phyloP scores from a whole-genome alignment of 2,329 filamentous ascomycete genomes.

The Didymella pinodella region DNA sequence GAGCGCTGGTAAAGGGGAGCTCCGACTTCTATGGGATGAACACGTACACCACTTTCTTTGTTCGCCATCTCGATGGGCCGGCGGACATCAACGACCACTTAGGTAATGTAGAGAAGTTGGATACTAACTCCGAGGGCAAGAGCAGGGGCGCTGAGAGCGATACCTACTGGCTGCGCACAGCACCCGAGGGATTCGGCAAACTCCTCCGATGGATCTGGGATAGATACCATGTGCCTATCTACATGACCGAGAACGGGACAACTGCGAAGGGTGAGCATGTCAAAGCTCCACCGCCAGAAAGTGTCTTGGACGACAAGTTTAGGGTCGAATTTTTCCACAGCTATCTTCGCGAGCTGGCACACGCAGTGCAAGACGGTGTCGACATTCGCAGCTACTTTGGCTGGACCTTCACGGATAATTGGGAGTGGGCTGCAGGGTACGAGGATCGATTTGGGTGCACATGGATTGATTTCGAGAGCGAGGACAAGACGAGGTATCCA shows the following conservation, averaged over 20 bases:
- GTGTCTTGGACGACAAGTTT: constrained; percentile 52
- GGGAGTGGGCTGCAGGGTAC: constrained; percentile 55
- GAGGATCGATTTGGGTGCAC: constrained; percentile 53
- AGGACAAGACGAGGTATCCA: constrained; percentile 50
- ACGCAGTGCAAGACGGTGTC: constrained; percentile 49
- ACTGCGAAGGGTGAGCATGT: constrained; percentile 44
- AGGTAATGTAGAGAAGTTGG: constrained; percentile 50
- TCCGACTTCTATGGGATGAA: constrained; percentile 54
- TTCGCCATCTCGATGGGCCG: constrained; percentile 47
- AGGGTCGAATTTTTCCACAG: constrained; percentile 52
- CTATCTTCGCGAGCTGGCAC: constrained; percentile 52
- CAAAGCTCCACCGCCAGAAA: constrained; percentile 41
- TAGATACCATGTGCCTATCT: constrained; percentile 54
- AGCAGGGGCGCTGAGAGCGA: constrained; percentile 50
- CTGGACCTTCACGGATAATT: constrained; percentile 57
- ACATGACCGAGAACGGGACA: constrained; percentile 56
- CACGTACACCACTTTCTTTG: constrained; percentile 54
- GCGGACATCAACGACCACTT: constrained; percentile 52
- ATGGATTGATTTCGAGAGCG: constrained; percentile 53
- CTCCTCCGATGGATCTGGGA: constrained; percentile 54
- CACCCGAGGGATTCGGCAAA: constrained; percentile 47
- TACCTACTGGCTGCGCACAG: constrained; percentile 53
- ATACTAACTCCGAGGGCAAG: constrained; percentile 44
- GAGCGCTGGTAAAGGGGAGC: constrained; percentile 42
- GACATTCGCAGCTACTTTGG: constrained; percentile 54